phyloP scores from a whole-genome alignment of 78 protist species.

The Dictyostelium brefeldianum region DNA sequence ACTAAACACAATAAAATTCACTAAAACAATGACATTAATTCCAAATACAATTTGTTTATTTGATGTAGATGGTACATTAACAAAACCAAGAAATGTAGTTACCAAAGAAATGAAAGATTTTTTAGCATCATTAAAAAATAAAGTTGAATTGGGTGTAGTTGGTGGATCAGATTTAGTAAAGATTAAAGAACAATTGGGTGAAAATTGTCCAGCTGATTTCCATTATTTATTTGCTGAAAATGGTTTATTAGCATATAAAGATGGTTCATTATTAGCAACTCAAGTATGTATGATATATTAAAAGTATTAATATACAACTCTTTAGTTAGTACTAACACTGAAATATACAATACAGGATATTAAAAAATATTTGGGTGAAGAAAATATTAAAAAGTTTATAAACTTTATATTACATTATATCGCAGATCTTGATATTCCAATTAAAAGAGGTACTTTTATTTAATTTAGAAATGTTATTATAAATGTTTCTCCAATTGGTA shows the following conservation, averaged over 20 bases:
- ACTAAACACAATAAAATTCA: neutral
- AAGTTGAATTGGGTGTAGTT: slow-evolving; percentile 95
- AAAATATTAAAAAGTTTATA: slow-evolving; percentile 85
- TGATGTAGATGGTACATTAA: slow-evolving; percentile 99
- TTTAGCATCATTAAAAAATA: slow-evolving; percentile 73
- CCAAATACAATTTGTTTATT: slow-evolving; percentile 93
- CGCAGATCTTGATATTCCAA: slow-evolving; percentile 94
- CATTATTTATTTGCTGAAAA: slow-evolving; percentile 98
- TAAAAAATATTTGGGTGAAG: slow-evolving; percentile 93
- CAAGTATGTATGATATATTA: slow-evolving; percentile 44
- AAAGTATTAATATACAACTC: neutral
- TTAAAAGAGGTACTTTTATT: slow-evolving; percentile 97
- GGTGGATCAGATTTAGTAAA: slow-evolving; percentile 98
- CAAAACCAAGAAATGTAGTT: slow-evolving; percentile 91
- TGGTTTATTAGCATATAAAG: slow-evolving; percentile 96
- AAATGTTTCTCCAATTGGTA: slow-evolving; percentile 99
- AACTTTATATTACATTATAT: slow-evolving; percentile 90
- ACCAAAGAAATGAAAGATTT: slow-evolving; percentile 84
- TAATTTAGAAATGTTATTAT: slow-evolving; percentile 99
- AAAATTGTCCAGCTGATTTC: slow-evolving; percentile 42
- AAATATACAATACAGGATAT: slow-evolving; percentile 45
- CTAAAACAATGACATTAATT: neutral
- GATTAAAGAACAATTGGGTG: slow-evolving; percentile 96
- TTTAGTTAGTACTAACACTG: neutral
- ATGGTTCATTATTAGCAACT: slow-evolving; percentile 76